Evolutionary conservation across 768 basidiomycete genomes (phyloP).

Genomic region (Boletus vermiculosoides): DNA sequence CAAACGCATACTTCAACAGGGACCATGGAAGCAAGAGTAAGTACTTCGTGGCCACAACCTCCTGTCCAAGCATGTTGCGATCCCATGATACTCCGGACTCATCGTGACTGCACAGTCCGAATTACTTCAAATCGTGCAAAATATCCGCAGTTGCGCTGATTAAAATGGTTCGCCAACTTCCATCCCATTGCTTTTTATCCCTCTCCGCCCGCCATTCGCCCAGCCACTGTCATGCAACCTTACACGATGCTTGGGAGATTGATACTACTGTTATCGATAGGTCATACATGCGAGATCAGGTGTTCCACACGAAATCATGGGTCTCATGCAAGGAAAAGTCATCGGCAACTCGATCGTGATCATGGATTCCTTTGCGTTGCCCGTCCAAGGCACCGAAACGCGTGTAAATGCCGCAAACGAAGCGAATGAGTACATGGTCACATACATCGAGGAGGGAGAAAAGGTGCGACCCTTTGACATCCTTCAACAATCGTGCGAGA

Average conservation of each 20-base stretch:
- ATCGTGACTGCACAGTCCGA: conserved; percentile 47
- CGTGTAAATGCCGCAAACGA: conserved; percentile 95
- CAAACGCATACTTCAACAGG: conserved; percentile 59
- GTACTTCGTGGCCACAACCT: conserved; percentile 22
- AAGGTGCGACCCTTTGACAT: conserved; percentile 48
- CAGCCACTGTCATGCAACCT: neutral
- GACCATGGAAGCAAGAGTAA: conserved; percentile 88
- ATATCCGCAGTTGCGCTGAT: conserved; percentile 94
- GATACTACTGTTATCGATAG: conserved; percentile 41
- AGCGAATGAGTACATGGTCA: conserved; percentile 98
- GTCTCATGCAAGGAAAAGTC: conserved; percentile 97
- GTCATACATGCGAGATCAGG: conserved; percentile 98
- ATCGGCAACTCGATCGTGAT: conserved; percentile 75
- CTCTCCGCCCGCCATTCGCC: neutral
- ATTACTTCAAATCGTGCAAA: conserved; percentile 86
- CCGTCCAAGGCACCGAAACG: conserved; percentile 97
- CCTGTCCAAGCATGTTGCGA: neutral
- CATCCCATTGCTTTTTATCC: neutral
- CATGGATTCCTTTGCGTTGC: conserved; percentile 96
- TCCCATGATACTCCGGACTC: neutral
- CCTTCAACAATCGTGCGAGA: neutral
- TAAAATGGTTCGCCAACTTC: conserved; percentile 72
- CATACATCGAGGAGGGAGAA: conserved; percentile 79
- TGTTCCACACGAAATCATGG: conserved; percentile 99
- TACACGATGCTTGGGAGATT: neutral